Conservation (phyloP, 495 filamentous ascomycete species). For the Trichoderma reesei region DNA sequence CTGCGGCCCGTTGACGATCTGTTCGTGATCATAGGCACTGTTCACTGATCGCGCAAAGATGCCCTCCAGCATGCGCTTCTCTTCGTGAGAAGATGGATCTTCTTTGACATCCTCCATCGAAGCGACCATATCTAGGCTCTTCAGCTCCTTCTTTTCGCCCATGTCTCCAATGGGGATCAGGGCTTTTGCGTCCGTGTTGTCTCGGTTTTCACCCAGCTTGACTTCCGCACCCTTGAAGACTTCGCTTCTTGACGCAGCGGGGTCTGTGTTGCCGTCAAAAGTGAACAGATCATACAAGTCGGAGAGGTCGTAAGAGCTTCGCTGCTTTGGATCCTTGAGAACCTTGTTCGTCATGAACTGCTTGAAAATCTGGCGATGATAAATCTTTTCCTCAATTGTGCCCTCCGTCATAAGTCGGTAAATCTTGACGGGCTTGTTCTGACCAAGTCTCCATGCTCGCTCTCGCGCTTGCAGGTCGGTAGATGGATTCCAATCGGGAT, state of each 20-base stretch:
- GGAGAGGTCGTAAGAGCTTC: constrained; percentile 70
- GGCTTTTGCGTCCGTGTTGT: constrained; percentile 31
- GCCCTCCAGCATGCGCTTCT: constrained; percentile 68
- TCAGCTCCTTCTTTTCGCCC: constrained; percentile 18
- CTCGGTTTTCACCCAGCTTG: constrained; percentile 48
- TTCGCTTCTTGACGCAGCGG: constrained; percentile 68
- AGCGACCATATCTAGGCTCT: constrained; percentile 6
- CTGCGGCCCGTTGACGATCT: constrained; percentile 52
- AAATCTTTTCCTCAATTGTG: constrained; percentile 98
- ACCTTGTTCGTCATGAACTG: constrained; percentile 94
- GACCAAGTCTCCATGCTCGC: constrained; percentile 88
- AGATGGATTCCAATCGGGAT: constrained; percentile 96
- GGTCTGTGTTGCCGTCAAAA: constrained; percentile 56
- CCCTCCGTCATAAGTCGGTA: constrained; percentile 95
- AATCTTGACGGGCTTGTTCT: constrained; percentile 87
- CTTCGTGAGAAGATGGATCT: constrained; percentile 31
- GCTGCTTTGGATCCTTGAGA: constrained; percentile 80
- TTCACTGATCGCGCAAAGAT: constrained; percentile 82
- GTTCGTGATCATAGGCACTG: constrained; percentile 78
- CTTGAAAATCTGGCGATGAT: constrained; percentile 96
- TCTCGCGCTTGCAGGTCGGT: constrained; percentile 93
- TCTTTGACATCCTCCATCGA: constrained; percentile 25
- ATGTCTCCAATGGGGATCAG: constrained; percentile 22
- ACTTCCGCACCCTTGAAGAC: constrained; percentile 80
- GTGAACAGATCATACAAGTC: constrained; percentile 89